A percentile compares a stretch with the other conserved stretches of the same genome.
These are phyloP conservation scores for Backusella tuberculispora DNA, from an alignment of 192 early-diverging fungal species.

Conservation along the genomic window DNA sequence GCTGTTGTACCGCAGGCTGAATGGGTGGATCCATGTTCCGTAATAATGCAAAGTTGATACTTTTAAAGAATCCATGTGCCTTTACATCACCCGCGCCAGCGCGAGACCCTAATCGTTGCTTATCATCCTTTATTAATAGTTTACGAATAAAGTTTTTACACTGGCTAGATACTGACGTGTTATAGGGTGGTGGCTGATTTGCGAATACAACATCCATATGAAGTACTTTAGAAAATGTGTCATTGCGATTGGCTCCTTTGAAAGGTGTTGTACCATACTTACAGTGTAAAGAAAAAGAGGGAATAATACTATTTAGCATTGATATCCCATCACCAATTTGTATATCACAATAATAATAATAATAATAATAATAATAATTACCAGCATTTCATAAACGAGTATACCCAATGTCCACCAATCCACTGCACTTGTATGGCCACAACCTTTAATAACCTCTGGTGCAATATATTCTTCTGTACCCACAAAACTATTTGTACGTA, in stretches of 20 bases:
- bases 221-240: slow-evolving; percentile 89
- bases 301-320: neutral
- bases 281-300: slow-evolving; percentile 6
- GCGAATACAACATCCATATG: slow-evolving; percentile 82
- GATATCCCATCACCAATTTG: neutral
- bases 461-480: slow-evolving; percentile 99
- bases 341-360: neutral
- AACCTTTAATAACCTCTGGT: slow-evolving; percentile 96
- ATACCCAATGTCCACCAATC: slow-evolving; percentile 99
- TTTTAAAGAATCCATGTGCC: slow-evolving; percentile 88
- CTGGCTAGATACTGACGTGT: slow-evolving; percentile 8
- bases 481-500: slow-evolving; percentile 97
- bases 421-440: slow-evolving; percentile 90
- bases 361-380: slow-evolving; percentile 25
- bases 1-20: slow-evolving; percentile 57
- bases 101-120: slow-evolving; percentile 80
- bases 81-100: slow-evolving; percentile 96
- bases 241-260: slow-evolving; percentile 87
- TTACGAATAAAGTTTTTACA: slow-evolving; percentile 83
- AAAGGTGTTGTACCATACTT: slow-evolving; percentile 94
- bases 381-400: slow-evolving; percentile 97
- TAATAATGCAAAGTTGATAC: slow-evolving; percentile 90
- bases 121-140: slow-evolving; percentile 90
- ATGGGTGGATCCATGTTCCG: slow-evolving; percentile 87
- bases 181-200: slow-evolving; percentile 32